phyloP scores from a whole-genome alignment of 495 filamentous ascomycete genomes.

The Articulospora tetracladia region DNA sequence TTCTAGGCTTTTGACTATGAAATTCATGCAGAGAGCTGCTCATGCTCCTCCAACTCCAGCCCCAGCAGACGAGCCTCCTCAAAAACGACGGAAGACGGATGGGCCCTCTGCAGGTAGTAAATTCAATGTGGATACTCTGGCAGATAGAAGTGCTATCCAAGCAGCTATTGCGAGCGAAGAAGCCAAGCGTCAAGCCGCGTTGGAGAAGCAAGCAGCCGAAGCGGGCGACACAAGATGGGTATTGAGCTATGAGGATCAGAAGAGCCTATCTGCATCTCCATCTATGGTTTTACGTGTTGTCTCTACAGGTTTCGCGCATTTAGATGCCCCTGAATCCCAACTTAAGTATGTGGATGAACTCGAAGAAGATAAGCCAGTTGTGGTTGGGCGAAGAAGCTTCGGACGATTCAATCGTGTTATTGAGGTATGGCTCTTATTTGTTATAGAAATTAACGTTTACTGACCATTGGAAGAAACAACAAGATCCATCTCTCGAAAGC shows the following conservation, averaged over 20 bases:
- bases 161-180: constrained; percentile 74
- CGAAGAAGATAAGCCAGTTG: constrained; percentile 19
- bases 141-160: constrained; percentile 50
- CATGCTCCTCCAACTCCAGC: constrained; percentile 46
- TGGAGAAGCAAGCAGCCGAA: constrained; percentile 66
- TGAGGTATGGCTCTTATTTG: constrained; percentile 25
- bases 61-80: constrained; percentile 34
- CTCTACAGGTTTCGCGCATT: constrained; percentile 38
- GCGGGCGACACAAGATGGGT: constrained; percentile 89
- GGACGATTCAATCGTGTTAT: constrained; percentile 33
- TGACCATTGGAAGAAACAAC: constrained; percentile 15
- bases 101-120: constrained; percentile 21
- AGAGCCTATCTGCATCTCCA: background rate
- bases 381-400: constrained; percentile 42
- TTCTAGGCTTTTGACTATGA: constrained; percentile 88
- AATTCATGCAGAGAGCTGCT: constrained; percentile 96
- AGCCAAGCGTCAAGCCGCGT: constrained; percentile 63
- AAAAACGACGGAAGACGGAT: constrained; percentile 51
- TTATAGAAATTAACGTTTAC: background rate
- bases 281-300: constrained; percentile 28
- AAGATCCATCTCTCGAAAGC: constrained; percentile 22
- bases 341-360: constrained; percentile 11
- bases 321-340: constrained; percentile 28
- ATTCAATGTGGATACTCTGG: constrained; percentile 29
- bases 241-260: constrained; percentile 47